Base-by-base conservation (phyloP, 2,329 filamentous ascomycete genomes). In the Celoporthe dispersa region DNA sequence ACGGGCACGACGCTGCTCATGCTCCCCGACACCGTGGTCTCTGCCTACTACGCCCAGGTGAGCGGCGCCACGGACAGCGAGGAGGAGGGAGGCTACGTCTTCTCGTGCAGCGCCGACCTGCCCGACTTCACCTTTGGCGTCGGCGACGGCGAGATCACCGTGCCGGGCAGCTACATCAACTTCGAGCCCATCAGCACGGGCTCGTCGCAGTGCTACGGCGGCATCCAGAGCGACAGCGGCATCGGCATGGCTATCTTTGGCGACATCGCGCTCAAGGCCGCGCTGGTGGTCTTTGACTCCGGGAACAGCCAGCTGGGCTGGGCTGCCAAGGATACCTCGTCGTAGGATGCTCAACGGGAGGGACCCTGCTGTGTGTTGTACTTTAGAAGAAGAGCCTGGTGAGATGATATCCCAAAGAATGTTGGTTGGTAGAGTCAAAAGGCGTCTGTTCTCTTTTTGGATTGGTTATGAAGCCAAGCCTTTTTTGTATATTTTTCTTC, bases 1-100 rank as follows among this genome's bases (percentile, higher is more conserved):
- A 83, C 82, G 28, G 82, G 81, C 74, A 83, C 82, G 44, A 81
- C 81, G 5, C 79, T 84, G 63, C 78, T 83, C 73, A 72, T 82
- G 39, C 76, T 81, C 37, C 76, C 76, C 55, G 70, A 76, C 8
- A 72, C 74, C 35, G 75, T 82, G n/a, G 80, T 82, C 68, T 75
- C 79, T 31, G 77, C 75, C 8, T 84, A 83, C 76, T 84, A 83
- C 70, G 74, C 73, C 37, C 72, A 78, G 57, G 79, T 84, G 25
- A 69, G 71, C 25, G 80, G 81, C 16, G 76, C 82, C 0, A 72
- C 75, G n/a, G 79, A 79, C 74, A 75, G 79, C 72, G 68, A 70
- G 44, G 71, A 72, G 7, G 76, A 78, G 64, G 81, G 79, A 12
- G 81, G 79, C 67, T 79, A 79, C 48, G 77, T 80, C 33, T 81